Evolutionary conservation across 2,329 filamentous ascomycete species (phyloP).

Genomic region (Pochonia chlamydosporia): DNA sequence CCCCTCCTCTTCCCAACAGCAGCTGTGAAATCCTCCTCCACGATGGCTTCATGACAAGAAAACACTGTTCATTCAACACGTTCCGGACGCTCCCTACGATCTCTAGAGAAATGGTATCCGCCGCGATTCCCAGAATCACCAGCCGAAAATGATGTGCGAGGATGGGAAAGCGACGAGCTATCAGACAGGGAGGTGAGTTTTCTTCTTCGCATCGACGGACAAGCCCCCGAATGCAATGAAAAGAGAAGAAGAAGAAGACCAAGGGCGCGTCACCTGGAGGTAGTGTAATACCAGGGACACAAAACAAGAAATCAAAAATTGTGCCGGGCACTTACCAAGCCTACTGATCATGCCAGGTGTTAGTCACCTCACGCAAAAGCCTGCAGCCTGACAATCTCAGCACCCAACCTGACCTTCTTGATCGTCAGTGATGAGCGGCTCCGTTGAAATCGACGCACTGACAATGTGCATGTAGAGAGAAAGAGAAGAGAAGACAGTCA

Average conservation of each 20-base stretch:
- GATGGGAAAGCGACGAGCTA: not conserved
- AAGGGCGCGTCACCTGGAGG: not conserved
- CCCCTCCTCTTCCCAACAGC: too few species aligned
- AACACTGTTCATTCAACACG: too few species aligned
- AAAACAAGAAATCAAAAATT: not conserved
- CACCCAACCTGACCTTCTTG: constrained; percentile 2
- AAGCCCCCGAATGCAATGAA: constrained; percentile 4
- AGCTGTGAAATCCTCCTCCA: too few species aligned
- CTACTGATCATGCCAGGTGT: constrained; percentile 3
- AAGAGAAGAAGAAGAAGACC: too few species aligned
- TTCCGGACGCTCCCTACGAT: too few species aligned
- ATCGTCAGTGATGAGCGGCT: not conserved
- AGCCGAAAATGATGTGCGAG: not conserved
- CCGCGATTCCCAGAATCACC: not conserved
- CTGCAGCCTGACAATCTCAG: constrained; percentile 3
- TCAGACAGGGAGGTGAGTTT: not conserved
- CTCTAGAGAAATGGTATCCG: too few species aligned
- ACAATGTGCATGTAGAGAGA: not conserved
- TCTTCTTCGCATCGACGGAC: not conserved
- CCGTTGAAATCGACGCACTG: too few species aligned
- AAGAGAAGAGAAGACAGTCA: not conserved
- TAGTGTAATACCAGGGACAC: not conserved
- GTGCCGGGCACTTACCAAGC: not conserved
- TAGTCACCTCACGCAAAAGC: constrained; percentile 2
- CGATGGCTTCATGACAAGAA: too few species aligned